Evolutionary conservation across 495 filamentous ascomycete genomes (phyloP), one percentile per base, ranked within the genome.

Genomic region (Trichoderma gamsii): DNA sequence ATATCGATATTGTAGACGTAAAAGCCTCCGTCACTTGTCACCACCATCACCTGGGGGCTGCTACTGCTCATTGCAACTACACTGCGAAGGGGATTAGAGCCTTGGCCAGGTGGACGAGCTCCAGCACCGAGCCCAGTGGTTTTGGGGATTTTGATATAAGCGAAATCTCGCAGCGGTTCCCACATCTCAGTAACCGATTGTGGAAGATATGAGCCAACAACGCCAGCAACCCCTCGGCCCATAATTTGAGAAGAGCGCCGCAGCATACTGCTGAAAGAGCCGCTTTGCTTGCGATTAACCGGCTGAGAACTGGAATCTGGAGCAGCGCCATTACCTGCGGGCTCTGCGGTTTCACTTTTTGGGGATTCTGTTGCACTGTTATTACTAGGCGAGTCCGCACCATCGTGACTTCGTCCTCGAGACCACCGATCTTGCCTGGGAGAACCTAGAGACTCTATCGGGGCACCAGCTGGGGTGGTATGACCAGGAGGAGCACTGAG

Each of bases 201-300:
- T 1, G 95, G 95, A 9, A 99, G 83, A 72, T 99, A 99, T 0
- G 92, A 91, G 5, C 92, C 94, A 21, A 97, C 90, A 35, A 89
- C 90, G 11, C 92, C 91, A 29, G 91, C 96, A 67, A 98, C 89
- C 25, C 87, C 89, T 68, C 90, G 93, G n/a, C 92, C 90, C 72
- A 97, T 92, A 69, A 92, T 90, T 75, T 98, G 96, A 7, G 95
- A 98, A 4, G 94, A 96, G n/a, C 95, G 87, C n/a, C 95, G 87
- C 12, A 99, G 86, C 80, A 98, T 93, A 68, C 89, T 92, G 71
- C 93, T 89, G 73, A 98, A 85, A 18, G 89, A 92, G 3, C 84
- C 83, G 71, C 81, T 85, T 21, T 86, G 86, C 65, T 86, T 84
- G 66, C 74, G 74, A 66, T 75, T 69, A 21, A 71, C 70, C 2